These are phyloP conservation scores for Leucoagaricus sp. DNA, from an alignment of 1,284 basidiomycete species.

Conservation along the genomic window DNA sequence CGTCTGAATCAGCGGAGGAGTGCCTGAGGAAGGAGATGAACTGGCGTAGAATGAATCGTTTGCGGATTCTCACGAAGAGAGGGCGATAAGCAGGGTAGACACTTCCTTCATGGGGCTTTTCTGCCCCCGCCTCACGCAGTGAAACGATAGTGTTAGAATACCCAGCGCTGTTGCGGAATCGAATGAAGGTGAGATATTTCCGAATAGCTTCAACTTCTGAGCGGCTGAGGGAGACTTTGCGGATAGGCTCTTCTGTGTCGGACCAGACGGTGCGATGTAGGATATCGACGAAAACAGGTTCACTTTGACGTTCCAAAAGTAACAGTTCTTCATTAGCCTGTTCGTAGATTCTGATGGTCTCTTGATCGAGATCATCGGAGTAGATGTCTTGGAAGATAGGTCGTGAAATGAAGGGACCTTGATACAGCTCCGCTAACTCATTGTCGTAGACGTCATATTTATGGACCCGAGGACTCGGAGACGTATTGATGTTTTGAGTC, in stretches of 20 bases:
- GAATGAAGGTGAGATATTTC: constrained; percentile 53
- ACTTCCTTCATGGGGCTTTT: constrained; percentile 28
- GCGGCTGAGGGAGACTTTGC: constrained; percentile 33
- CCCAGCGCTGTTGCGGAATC: constrained; percentile 52
- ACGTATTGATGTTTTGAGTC: constrained; percentile 18
- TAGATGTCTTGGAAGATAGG: constrained; percentile 47
- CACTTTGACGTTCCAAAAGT: constrained; percentile 36
- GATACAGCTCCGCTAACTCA: constrained; percentile 44
- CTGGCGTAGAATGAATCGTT: constrained; percentile 30
- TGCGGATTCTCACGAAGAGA: constrained; percentile 28
- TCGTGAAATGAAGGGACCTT: constrained; percentile 28
- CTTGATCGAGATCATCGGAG: constrained; percentile 31
- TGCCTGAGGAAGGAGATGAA: constrained; percentile 35
- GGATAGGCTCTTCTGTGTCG: constrained; percentile 16
- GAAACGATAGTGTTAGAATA: constrained; percentile 39
- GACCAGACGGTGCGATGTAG: constrained; percentile 27
- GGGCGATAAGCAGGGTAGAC: constrained; percentile 29
- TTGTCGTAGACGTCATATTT: constrained; percentile 53
- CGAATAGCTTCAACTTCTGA: constrained; percentile 38
- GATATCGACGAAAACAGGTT: constrained; percentile 22
- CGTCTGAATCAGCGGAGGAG: constrained; percentile 18
- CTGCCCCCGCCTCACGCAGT: constrained; percentile 25
- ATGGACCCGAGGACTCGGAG: constrained; percentile 44
- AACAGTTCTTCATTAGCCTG: constrained; percentile 43
- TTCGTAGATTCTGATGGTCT: constrained; percentile 34